These are phyloP conservation scores for Cladosporium cucumerinum DNA, from an alignment of 2,329 filamentous ascomycete species.

Conservation along the genomic window DNA sequence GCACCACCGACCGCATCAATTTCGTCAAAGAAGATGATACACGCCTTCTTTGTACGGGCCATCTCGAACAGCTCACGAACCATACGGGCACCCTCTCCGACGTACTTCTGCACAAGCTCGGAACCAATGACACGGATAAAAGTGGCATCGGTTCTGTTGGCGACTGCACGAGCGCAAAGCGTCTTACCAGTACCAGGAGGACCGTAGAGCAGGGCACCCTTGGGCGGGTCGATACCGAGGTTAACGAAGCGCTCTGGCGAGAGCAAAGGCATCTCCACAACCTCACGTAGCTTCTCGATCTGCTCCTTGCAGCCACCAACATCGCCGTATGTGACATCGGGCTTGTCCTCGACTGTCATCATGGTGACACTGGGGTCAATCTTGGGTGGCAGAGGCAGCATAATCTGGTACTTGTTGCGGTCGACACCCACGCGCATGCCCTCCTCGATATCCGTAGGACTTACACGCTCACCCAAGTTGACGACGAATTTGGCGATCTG, in stretches of 20 bases:
- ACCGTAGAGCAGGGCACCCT: slow-evolving; percentile 93
- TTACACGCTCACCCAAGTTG: slow-evolving; percentile 92
- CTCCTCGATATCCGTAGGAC: slow-evolving; percentile 97
- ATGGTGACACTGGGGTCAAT: slow-evolving; percentile 99
- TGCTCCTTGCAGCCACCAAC: slow-evolving; percentile 99
- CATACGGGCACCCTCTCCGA: slow-evolving; percentile 97
- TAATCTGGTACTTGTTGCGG: slow-evolving; percentile 98
- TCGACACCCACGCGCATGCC: slow-evolving; percentile 98
- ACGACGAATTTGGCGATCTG: slow-evolving; percentile 99
- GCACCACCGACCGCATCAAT: slow-evolving; percentile 95
- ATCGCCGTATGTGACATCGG: slow-evolving; percentile 97
- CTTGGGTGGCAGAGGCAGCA: slow-evolving; percentile 92
- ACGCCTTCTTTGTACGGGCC: slow-evolving; percentile 98
- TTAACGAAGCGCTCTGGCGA: slow-evolving; percentile 97
- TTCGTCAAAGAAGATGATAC: slow-evolving; percentile 99
- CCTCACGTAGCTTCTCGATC: slow-evolving; percentile 97
- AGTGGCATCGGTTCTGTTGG: slow-evolving; percentile 95
- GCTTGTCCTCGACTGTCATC: slow-evolving; percentile 99
- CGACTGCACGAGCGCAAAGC: slow-evolving; percentile 92
- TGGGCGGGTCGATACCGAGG: slow-evolving; percentile 97
- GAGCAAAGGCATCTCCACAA: slow-evolving; percentile 96
- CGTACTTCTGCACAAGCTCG: slow-evolving; percentile 97
- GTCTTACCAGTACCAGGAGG: slow-evolving; percentile 99
- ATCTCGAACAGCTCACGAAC: slow-evolving; percentile 98
- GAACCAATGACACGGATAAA: slow-evolving; percentile 98